A percentile compares a stretch with the other conserved stretches of the same genome.
Evolutionary conservation across 139 green algal genomes (phyloP).

Genomic region (Picochlorum sp.): DNA sequence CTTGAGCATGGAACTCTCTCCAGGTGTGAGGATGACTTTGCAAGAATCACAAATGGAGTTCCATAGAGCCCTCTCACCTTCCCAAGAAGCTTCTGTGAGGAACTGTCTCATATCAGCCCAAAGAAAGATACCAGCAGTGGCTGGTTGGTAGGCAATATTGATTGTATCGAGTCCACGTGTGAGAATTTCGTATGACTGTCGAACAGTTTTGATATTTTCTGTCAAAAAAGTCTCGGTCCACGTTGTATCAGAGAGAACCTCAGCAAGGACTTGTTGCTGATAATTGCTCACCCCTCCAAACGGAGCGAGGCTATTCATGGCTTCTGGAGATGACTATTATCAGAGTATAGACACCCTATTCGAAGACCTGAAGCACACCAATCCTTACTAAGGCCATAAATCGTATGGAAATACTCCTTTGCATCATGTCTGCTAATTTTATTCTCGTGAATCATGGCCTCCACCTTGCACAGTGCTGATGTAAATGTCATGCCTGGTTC

Average conservation of each 20-base stretch:
- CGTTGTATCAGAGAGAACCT: constrained; percentile 37
- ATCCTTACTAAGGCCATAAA: constrained; percentile 56
- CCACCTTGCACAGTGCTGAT: constrained; percentile 30
- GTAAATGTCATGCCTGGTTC: constrained; percentile 27
- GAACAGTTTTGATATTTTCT: constrained; percentile 40
- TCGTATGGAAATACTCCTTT: constrained; percentile 28
- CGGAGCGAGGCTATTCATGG: constrained; percentile 42
- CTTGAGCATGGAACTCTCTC: constrained; percentile 45
- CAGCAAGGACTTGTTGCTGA: constrained; percentile 28
- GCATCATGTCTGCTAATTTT: constrained; percentile 15
- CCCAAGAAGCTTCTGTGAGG: constrained; percentile 39
- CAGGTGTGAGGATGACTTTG: constrained; percentile 27
- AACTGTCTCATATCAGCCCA: constrained; percentile 58
- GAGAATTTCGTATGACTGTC: constrained; percentile 35
- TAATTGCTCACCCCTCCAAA: constrained; percentile 39
- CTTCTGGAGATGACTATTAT: constrained; percentile 37
- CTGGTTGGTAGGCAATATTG: constrained; percentile 41
- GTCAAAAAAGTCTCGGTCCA: constrained; percentile 45
- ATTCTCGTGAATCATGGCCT: constrained; percentile 15
- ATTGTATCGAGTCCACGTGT: constrained; percentile 32
- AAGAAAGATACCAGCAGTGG: constrained; percentile 56
- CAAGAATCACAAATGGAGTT: constrained; percentile 27
- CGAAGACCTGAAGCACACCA: constrained; percentile 55
- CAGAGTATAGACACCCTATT: constrained; percentile 53
- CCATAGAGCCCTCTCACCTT: constrained; percentile 54